Conservation (phyloP, 192 early-diverging fungal genomes). For the Paraglomus brasilianum region DNA sequence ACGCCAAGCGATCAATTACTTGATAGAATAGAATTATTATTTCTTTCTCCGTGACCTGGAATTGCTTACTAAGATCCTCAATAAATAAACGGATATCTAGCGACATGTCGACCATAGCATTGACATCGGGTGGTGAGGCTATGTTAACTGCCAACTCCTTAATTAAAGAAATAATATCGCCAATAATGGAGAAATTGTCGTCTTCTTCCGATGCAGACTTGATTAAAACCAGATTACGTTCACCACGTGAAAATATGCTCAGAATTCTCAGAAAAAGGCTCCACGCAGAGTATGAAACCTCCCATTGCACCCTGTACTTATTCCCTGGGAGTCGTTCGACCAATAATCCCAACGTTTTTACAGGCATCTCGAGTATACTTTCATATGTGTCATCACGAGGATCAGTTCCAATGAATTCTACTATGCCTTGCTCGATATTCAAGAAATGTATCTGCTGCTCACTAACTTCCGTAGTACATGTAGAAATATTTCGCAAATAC, state of each 20-base stretch:
- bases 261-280: conserved; percentile 1
- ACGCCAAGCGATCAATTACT: conserved; percentile 36
- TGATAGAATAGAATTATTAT: background rate
- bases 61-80: conserved; percentile 13
- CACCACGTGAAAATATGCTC: too few relatives aligned
- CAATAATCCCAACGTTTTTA: conserved; percentile 17
- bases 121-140: conserved; percentile 30
- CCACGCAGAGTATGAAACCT: conserved; percentile 19
- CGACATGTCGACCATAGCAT: conserved; percentile 34
- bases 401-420: conserved; percentile 26
- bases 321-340: background rate
- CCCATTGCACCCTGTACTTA: conserved; percentile 4
- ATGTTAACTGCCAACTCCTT: conserved; percentile 1
- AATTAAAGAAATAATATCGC: background rate
- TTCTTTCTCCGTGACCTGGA: background rate
- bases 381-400: conserved; percentile 32
- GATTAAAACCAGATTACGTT: too few relatives aligned
- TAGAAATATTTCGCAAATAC: conserved; percentile 34
- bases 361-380: conserved; percentile 31
- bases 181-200: too few relatives aligned
- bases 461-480: conserved; percentile 25
- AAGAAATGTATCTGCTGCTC: conserved; percentile 19
- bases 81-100: conserved; percentile 26
- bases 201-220: too few relatives aligned
- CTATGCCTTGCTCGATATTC: conserved; percentile 23